Conservation (phyloP, 768 basidiomycete species). For the Porpolomopsis calyptriformis region DNA sequence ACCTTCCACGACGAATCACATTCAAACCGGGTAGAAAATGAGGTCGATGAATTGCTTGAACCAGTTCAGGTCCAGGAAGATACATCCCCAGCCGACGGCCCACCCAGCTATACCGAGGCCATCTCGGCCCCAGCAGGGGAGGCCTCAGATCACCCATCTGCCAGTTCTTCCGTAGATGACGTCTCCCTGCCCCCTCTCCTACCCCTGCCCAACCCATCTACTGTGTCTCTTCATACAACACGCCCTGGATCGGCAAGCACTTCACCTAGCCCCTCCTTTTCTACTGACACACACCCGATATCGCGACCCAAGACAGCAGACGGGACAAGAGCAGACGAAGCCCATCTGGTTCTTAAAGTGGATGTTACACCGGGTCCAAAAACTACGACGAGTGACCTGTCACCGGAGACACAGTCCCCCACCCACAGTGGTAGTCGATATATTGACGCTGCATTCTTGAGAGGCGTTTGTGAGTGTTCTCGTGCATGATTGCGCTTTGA, state of each 20-base stretch:
- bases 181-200: neutral
- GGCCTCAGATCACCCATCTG: neutral
- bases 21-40: neutral
- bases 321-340: no score
- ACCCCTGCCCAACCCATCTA: no score
- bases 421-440: no score
- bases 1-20: neutral
- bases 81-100: neutral
- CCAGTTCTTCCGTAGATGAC: neutral
- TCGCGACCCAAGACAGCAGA: no score
- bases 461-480: slow-evolving; percentile 54
- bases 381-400: no score
- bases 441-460: slow-evolving; percentile 45
- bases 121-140: neutral
- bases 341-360: no score
- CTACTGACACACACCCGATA: no score
- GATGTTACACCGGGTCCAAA: no score
- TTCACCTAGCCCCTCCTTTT: no score
- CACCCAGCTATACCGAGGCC: neutral
- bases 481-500: slow-evolving; percentile 2
- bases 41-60: neutral
- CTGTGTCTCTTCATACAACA: no score
- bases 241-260: no score
- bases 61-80: neutral
- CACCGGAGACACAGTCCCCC: no score